phyloP scores from a whole-genome alignment of 306 rosid genomes.

The Casuarina cunninghamiana region DNA sequence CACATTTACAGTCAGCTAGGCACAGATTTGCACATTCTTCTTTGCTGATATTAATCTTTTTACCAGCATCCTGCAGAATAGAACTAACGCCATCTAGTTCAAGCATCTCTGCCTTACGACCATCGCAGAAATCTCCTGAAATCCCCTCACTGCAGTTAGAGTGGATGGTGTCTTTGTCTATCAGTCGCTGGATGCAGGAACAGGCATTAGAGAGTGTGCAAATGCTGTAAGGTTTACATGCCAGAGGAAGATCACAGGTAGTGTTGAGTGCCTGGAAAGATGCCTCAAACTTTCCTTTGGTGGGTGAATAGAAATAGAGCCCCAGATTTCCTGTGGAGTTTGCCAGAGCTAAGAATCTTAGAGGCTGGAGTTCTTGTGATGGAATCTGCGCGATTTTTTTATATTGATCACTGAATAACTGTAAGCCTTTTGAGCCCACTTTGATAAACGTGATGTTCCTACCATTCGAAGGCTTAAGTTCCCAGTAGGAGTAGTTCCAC shows the following conservation, averaged over 20 bases:
- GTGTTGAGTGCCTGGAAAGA: conserved; percentile 75
- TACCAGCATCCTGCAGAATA: conserved; percentile 45
- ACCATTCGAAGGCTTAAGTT: conserved; percentile 68
- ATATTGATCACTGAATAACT: conserved; percentile 45
- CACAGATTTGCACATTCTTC: conserved; percentile 60
- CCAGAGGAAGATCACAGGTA: conserved; percentile 84
- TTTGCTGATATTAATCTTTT: conserved; percentile 47
- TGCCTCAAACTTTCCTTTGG: conserved; percentile 57
- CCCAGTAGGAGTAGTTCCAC: conserved; percentile 82
- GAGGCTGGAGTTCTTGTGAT: conserved; percentile 37
- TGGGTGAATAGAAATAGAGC: conserved; percentile 61
- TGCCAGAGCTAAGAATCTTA: conserved; percentile 69
- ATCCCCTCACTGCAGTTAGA: conserved; percentile 41
- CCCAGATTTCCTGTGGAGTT: conserved; percentile 81
- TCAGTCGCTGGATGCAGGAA: conserved; percentile 51
- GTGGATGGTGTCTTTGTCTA: conserved; percentile 25
- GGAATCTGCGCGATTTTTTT: conserved; percentile 81
- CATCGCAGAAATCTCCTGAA: conserved; percentile 40
- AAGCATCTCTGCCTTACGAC: conserved; percentile 51
- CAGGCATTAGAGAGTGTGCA: conserved; percentile 79
- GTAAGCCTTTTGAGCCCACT: conserved; percentile 60
- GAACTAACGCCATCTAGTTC: conserved; percentile 58
- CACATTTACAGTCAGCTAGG: conserved; percentile 71
- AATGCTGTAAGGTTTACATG: conserved; percentile 75
- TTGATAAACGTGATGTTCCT: conserved; percentile 60